These are phyloP conservation scores for Fagopyrum tataricum DNA, from an alignment of 148 eudicot species.

Conservation along the genomic window DNA sequence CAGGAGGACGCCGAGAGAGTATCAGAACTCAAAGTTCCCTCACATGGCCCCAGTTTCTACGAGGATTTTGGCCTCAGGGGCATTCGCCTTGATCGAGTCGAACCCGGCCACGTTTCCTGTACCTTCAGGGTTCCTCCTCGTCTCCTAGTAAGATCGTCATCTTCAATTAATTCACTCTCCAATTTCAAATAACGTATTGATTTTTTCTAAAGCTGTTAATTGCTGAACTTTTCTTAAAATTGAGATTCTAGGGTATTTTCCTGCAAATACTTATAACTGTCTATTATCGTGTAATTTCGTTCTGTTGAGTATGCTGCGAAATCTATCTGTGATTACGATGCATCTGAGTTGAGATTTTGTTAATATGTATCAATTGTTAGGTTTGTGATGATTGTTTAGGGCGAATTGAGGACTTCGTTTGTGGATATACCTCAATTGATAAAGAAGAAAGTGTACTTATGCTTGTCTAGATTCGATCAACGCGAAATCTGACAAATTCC, in stretches of 20 bases:
- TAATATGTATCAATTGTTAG: neutral
- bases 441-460: neutral
- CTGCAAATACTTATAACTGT: no score
- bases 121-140: conserved; percentile 68
- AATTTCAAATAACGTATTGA: neutral
- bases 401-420: no score
- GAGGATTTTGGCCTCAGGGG: conserved; percentile 53
- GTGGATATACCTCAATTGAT: no score
- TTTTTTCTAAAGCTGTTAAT: neutral
- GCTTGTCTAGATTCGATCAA: neutral
- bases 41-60: conserved; percentile 53
- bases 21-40: conserved; percentile 35
- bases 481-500: no score
- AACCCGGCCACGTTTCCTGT: conserved; percentile 46
- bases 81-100: conserved; percentile 60
- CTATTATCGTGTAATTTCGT: neutral
- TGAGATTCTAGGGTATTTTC: neutral
- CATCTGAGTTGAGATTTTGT: neutral
- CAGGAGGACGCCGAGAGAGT: conserved; percentile 30
- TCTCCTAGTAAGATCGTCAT: conserved; percentile 33
- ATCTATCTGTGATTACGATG: neutral
- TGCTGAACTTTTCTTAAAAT: neutral
- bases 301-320: neutral
- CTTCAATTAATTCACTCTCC: neutral
- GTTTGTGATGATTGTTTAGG: neutral